phyloP scores from a whole-genome alignment of 768 basidiomycete species.

The Rossbeevera mucosa region DNA sequence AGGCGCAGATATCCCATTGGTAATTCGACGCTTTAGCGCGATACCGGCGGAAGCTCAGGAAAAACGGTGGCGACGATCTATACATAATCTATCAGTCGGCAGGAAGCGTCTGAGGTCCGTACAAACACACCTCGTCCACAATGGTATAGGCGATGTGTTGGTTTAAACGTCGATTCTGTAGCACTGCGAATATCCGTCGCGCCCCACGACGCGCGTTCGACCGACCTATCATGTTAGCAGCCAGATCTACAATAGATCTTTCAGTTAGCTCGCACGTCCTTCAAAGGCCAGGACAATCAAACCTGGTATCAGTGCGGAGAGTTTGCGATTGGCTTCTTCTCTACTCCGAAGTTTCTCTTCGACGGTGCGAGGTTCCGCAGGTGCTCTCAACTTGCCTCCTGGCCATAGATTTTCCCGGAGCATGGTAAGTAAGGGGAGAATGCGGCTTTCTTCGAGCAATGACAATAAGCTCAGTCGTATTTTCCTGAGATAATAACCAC shows the following conservation, averaged over 20 bases:
- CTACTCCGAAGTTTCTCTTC: slow-evolving; percentile 79
- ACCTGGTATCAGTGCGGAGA: slow-evolving; percentile 92
- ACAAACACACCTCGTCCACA: slow-evolving; percentile 72
- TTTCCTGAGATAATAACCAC: slow-evolving; percentile 53
- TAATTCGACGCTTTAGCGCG: slow-evolving; percentile 1
- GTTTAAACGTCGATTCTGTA: slow-evolving; percentile 93
- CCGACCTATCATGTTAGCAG: slow-evolving; percentile 97
- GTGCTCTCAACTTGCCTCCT: slow-evolving; percentile 65
- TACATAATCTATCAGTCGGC: slow-evolving; percentile 4
- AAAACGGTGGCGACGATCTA: slow-evolving; percentile 61
- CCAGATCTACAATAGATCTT: slow-evolving; percentile 57
- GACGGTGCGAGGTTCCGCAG: slow-evolving; percentile 59
- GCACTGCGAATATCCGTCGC: slow-evolving; percentile 83
- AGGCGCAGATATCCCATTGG: background rate
- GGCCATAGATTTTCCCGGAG: slow-evolving; percentile 84
- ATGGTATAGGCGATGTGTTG: slow-evolving; percentile 89
- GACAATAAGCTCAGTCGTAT: slow-evolving; percentile 72
- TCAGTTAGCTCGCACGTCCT: background rate
- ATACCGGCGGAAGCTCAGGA: slow-evolving; percentile 39
- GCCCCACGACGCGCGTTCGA: slow-evolving; percentile 93
- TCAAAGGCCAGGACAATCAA: slow-evolving; percentile 2
- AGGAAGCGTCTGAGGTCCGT: background rate
- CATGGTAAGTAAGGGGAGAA: slow-evolving; percentile 59
- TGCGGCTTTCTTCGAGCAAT: slow-evolving; percentile 61
- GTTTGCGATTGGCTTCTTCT: slow-evolving; percentile 84